These are phyloP conservation scores for Jamesozyma lodderae DNA, from an alignment of 805 yeast species.

Conservation along the genomic window DNA sequence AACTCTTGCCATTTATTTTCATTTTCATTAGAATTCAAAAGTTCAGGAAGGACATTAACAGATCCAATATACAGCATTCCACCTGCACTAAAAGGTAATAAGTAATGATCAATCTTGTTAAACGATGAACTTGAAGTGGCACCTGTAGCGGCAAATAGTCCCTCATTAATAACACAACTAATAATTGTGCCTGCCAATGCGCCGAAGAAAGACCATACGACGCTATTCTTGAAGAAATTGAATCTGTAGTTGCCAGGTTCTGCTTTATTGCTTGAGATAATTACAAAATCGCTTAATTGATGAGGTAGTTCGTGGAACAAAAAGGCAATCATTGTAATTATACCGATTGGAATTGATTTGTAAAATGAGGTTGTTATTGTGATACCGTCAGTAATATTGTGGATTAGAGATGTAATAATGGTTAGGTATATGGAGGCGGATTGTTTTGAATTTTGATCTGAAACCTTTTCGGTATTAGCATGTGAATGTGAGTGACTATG, in stretches of 20 bases:
- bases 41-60: slow-evolving; percentile 68
- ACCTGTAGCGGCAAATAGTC: neutral
- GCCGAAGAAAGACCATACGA: slow-evolving; percentile 41
- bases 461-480: slow-evolving; percentile 11
- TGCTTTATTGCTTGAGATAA: slow-evolving; percentile 40
- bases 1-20: slow-evolving; percentile 26
- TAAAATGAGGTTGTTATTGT: slow-evolving; percentile 67
- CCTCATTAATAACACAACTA: slow-evolving; percentile 49
- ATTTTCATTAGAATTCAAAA: slow-evolving; percentile 30
- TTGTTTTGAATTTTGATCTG: slow-evolving; percentile 14
- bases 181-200: slow-evolving; percentile 56
- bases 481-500: slow-evolving; percentile 42
- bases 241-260: neutral
- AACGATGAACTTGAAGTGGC: neutral
- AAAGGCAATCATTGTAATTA: slow-evolving; percentile 61
- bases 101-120: slow-evolving; percentile 31
- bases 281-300: slow-evolving; percentile 72
- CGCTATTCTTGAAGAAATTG: slow-evolving; percentile 2
- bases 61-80: slow-evolving; percentile 66
- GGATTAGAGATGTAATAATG: slow-evolving; percentile 61
- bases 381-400: slow-evolving; percentile 69
- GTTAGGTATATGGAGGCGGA: slow-evolving; percentile 50
- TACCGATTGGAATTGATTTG: slow-evolving; percentile 49
- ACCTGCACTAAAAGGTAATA: slow-evolving; percentile 69
- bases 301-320: slow-evolving; percentile 75